Evolutionary conservation across 2,329 filamentous ascomycete species (phyloP).

Genomic region (Claviceps arundinis): DNA sequence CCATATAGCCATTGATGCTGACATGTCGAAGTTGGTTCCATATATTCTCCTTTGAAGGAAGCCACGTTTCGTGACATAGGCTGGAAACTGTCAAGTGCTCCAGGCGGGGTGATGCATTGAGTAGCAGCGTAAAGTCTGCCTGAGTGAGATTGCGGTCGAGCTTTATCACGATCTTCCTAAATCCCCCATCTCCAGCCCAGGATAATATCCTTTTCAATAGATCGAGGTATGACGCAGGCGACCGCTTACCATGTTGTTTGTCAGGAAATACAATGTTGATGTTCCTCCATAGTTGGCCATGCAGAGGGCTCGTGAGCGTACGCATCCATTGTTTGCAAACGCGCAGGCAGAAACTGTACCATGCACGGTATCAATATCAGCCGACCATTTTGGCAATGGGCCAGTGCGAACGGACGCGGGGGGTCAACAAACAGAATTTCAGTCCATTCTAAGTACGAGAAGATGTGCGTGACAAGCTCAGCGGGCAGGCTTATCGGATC

Average conservation of each 20-base stretch:
- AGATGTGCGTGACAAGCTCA: conserved; percentile 24
- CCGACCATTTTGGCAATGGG: background rate
- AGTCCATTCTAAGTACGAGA: conserved; percentile 20
- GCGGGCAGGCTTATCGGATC: conserved; percentile 17
- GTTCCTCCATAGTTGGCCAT: conserved; percentile 18
- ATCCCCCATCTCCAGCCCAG: conserved; percentile 17
- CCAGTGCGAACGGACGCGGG: background rate
- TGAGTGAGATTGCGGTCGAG: conserved; percentile 13
- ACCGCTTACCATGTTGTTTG: conserved; percentile 8
- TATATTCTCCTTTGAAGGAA: conserved; percentile 5
- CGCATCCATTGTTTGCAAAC: conserved; percentile 16
- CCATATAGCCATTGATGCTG: conserved; percentile 1
- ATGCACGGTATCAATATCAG: background rate
- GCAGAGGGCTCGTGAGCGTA: conserved; percentile 16
- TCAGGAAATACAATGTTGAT: conserved; percentile 14
- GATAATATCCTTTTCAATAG: conserved; percentile 17
- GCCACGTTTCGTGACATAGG: too few relatives aligned
- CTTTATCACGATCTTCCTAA: conserved; percentile 16
- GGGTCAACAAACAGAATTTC: conserved; percentile 14
- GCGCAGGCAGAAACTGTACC: conserved; percentile 16
- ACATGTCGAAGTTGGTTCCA: conserved; percentile 7
- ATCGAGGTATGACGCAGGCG: conserved; percentile 10
- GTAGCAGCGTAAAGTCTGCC: conserved; percentile 15
- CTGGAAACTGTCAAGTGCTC: conserved; percentile 14
- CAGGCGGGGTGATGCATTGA: conserved; percentile 15